Percentiles rank a stretch among this genome's conserved stretches.
phyloP scores from a whole-genome alignment of 2,329 filamentous ascomycete species.

The Daldinia sp. region DNA sequence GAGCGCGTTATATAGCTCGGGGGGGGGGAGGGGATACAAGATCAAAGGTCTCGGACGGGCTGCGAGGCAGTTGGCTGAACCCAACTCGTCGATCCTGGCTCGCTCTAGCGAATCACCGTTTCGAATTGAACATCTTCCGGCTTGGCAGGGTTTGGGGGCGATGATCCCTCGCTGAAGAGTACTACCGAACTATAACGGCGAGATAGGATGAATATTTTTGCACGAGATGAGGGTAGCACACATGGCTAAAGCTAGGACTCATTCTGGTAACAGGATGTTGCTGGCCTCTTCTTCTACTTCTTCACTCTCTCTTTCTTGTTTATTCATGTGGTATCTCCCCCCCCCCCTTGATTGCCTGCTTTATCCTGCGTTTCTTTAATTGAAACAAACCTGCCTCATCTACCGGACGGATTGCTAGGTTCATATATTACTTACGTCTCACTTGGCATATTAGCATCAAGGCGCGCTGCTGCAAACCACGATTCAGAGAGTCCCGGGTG shows the following conservation, averaged over 20 bases:
- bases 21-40: constrained; percentile 1
- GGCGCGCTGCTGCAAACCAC: constrained; percentile 23
- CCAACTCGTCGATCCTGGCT: constrained; percentile 30
- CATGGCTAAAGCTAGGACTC: constrained; percentile 32
- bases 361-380: constrained; percentile 34
- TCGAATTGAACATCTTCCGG: constrained; percentile 45
- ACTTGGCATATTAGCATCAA: constrained; percentile 34
- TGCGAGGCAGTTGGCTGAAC: constrained; percentile 38
- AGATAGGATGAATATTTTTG: constrained; percentile 33
- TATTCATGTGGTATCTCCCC: constrained; percentile 32
- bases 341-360: constrained; percentile 12
- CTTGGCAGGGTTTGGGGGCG: constrained; percentile 46
- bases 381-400: constrained; percentile 34
- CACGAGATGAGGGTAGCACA: constrained; percentile 19
- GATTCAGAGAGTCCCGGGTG: constrained; percentile 36
- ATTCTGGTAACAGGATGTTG: constrained; percentile 24
- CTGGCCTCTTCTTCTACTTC: constrained; percentile 36
- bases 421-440: constrained; percentile 39
- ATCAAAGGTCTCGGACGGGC: constrained; percentile 20
- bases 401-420: constrained; percentile 25
- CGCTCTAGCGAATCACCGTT: constrained; percentile 36
- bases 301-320: constrained; percentile 34
- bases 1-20: neutral
- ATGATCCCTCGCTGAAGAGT: constrained; percentile 28
- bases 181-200: constrained; percentile 13